Evolutionary conservation across 2,329 filamentous ascomycete species (phyloP), one percentile per base, ranked within the genome.

Genomic region (Stylonectria norvegica): DNA sequence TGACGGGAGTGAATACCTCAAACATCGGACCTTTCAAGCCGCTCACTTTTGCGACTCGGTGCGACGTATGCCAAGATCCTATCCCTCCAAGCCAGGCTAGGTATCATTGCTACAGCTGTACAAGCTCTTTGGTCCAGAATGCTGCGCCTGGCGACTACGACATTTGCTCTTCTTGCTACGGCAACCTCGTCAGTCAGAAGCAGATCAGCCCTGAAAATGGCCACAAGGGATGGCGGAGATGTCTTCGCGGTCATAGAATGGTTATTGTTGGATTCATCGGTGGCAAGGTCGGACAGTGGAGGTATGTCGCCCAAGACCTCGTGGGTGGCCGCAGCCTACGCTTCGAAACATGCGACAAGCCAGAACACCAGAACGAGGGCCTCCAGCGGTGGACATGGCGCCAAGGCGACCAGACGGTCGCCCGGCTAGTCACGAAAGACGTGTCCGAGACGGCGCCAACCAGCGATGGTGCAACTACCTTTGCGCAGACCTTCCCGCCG

Each of bases 241-340:
- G 91, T 59, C 73, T 83, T 1, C 73, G 76, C 29, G 85, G 86
- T 5, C 91, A 97, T 58, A 79, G 90, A 20, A 95, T 95, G 89
- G 79, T 83, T 0, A 70, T 94, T 9, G 71, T 94, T 9, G 83
- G 81, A 0, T 95, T 91, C 57, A 75, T 84, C 43, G 82, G 88
- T 39, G 73, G 75, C 20, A 74, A 78, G 14, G 77, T 79, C 17
- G 85, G 85, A 0, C 81, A 85, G 53, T 73, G 78, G 45, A 78
- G 89, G 20, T 71, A 83, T 15, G 73, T 91, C 1, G 71, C 86
- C 5, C 71, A 77, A 20, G 87, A 91, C 34, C 65, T 89, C 0
- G 87, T 95, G 0, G 91, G 91, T 11, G 91, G 91, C 0, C 73
- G 76, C 40, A 76, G 81, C 16, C 66, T 95, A 16, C 78, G 79